Evolutionary conservation across 179 eudicot species (phyloP).

Genomic region (Sideroxylon spinosum): DNA sequence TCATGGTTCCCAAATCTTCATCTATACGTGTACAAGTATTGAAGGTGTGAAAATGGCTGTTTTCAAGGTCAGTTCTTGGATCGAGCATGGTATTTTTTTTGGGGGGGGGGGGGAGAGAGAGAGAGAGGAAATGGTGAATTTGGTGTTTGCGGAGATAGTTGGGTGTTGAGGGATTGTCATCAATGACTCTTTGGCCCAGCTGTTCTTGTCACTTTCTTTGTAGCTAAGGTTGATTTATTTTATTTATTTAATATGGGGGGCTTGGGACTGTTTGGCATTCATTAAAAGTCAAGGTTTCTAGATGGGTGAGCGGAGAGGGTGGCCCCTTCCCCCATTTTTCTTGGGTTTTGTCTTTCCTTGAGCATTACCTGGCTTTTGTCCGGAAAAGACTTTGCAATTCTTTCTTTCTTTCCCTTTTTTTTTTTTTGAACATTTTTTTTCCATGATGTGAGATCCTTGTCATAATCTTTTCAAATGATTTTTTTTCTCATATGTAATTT

Average conservation of each 20-base stretch:
- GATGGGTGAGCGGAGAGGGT: slow-evolving; percentile 20
- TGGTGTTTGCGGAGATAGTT: background rate
- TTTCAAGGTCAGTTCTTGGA: slow-evolving; percentile 29
- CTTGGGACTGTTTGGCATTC: background rate
- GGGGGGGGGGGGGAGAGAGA: background rate
- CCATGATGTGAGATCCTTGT: background rate
- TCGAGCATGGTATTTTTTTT: slow-evolving; percentile 31
- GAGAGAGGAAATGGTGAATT: background rate
- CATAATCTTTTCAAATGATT: background rate
- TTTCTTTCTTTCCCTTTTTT: background rate
- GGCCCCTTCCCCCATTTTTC: background rate
- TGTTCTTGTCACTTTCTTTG: too few species aligned
- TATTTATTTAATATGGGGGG: too few species aligned
- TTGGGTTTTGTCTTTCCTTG: background rate
- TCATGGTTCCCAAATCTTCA: slow-evolving; percentile 17
- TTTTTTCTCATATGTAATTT: too few species aligned
- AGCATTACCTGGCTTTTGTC: background rate
- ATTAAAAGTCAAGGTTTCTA: slow-evolving; percentile 33
- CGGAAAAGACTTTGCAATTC: slow-evolving; percentile 3
- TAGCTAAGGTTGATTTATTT: too few species aligned
- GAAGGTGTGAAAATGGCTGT: slow-evolving; percentile 34
- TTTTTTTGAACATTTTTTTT: background rate
- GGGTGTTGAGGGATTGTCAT: slow-evolving; percentile 20
- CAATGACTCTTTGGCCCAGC: background rate
- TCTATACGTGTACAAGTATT: slow-evolving; percentile 34